Conservation (phyloP, 2,329 filamentous ascomycete species). For the Paecilomyces sp. region DNA sequence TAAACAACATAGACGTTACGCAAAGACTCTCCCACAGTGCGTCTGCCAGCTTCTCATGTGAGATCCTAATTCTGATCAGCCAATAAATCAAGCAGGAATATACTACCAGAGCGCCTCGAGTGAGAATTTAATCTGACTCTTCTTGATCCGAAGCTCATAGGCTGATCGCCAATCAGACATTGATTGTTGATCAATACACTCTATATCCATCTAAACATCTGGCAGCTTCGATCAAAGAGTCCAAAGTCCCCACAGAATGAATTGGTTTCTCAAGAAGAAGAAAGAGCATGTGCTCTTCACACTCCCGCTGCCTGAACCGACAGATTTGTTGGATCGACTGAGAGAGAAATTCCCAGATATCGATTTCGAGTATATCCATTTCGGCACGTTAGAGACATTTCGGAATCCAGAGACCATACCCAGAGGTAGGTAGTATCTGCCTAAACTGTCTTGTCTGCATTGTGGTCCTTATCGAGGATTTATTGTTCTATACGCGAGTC, state of each 20-base stretch:
- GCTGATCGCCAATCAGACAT: background rate
- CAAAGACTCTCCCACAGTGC: background rate
- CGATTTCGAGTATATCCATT: constrained; percentile 35
- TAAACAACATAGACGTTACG: background rate
- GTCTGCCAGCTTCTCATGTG: background rate
- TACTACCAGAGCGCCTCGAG: background rate
- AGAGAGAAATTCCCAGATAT: constrained; percentile 38
- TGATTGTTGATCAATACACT: background rate
- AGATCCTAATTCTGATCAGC: background rate
- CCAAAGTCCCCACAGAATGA: background rate
- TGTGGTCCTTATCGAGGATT: no score
- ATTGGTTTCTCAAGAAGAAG: background rate
- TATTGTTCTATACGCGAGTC: background rate
- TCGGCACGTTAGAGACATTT: constrained; percentile 9
- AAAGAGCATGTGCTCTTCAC: constrained; percentile 37
- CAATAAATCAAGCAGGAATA: background rate
- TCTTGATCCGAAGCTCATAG: background rate
- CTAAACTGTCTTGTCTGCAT: no score
- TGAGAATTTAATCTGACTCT: background rate
- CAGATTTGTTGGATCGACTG: constrained; percentile 28
- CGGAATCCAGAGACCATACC: constrained; percentile 5
- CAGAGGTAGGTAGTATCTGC: background rate
- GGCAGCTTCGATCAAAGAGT: background rate
- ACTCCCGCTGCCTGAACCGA: constrained; percentile 37
- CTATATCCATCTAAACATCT: background rate